Base-by-base conservation (phyloP, 441 rosid genomes). In the Pelargonium myrrhifolium region DNA sequence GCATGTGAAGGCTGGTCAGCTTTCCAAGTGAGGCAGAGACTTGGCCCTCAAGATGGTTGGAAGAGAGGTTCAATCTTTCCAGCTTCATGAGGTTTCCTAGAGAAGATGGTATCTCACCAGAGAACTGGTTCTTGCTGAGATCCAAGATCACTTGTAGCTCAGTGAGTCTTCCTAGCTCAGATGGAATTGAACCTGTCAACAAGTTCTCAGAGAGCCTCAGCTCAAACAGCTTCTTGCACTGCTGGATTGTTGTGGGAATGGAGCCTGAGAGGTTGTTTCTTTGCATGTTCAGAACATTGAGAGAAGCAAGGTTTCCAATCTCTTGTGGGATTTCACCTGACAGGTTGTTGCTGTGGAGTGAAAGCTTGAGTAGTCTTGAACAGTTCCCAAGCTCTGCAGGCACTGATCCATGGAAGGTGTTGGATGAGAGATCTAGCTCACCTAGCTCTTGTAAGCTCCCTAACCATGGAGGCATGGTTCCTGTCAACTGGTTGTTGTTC, bases 111-210 rank as follows among this genome's bases (percentile, higher is more conserved):
- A 93, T 89, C 61, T 77, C 60, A 12, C 92, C 95, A 0, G 88
- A 76, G 31, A 93, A 67, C 20, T 72, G 79, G 72, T 93, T 93
- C 64, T 73, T 71, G 72, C 98, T 89, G 55, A 90, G 78, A 67
- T 90, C 97, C 68, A 93, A 65, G 69, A 82, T 86, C 66, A 89
- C 95, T 80, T 93, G 97, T 53, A 93, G 81, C 68, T 91, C 96
- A 14, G 90, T 86, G 64, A 93, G 77, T 53, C 40, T 75, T 65
- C 97, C 96, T 6, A 93, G 73, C 77, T 85, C 98, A 0, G 82
- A 39, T 0, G 98, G 96, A 62, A 90, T 86, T 6, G 83, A 68
- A 62, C 96, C 96, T 14, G 88, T 79, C 55, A 93, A 71, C 56
- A 35, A 64, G 68, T 93, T 93, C 67, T 85, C 87, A 0, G 93